These are phyloP conservation scores for Berkeleyomyces basicola DNA, from an alignment of 2,329 filamentous ascomycete genomes.

Conservation along the genomic window DNA sequence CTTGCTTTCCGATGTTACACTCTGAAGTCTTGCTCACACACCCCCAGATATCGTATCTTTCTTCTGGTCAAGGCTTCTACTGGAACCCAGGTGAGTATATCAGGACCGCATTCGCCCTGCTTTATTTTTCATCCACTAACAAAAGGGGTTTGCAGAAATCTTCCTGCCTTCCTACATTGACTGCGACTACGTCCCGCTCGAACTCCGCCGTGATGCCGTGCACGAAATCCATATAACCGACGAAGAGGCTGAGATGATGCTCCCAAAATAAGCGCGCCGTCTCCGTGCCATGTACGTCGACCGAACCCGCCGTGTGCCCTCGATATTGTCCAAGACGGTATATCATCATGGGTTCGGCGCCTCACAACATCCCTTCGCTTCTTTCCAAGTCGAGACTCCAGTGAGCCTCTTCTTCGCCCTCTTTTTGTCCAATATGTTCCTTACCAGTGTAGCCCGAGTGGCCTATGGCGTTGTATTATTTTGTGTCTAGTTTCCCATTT, in stretches of 20 bases:
- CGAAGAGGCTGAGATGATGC: slow-evolving; percentile 53
- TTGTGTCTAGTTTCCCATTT: background rate
- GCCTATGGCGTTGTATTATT: background rate
- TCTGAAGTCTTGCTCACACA: background rate
- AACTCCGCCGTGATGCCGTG: slow-evolving; percentile 60
- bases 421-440: background rate
- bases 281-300: background rate
- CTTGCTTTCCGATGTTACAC: background rate
- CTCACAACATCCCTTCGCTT: background rate
- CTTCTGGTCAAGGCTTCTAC: slow-evolving; percentile 62
- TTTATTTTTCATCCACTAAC: slow-evolving; percentile 2
- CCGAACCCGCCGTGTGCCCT: background rate
- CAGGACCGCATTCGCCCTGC: background rate
- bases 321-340: background rate
- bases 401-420: background rate
- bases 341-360: background rate
- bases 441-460: background rate
- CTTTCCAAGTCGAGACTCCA: background rate
- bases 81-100: slow-evolving; percentile 55
- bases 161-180: slow-evolving; percentile 66
- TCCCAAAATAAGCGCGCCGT: slow-evolving; percentile 36
- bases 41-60: slow-evolving; percentile 58
- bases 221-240: slow-evolving; percentile 64
- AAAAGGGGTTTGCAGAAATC: slow-evolving; percentile 38
- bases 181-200: slow-evolving; percentile 57